Percentiles rank a stretch among this genome's conserved stretches.
These are phyloP conservation scores for Puccinia novopanici DNA, from an alignment of 1,284 basidiomycete species.

Conservation along the genomic window DNA sequence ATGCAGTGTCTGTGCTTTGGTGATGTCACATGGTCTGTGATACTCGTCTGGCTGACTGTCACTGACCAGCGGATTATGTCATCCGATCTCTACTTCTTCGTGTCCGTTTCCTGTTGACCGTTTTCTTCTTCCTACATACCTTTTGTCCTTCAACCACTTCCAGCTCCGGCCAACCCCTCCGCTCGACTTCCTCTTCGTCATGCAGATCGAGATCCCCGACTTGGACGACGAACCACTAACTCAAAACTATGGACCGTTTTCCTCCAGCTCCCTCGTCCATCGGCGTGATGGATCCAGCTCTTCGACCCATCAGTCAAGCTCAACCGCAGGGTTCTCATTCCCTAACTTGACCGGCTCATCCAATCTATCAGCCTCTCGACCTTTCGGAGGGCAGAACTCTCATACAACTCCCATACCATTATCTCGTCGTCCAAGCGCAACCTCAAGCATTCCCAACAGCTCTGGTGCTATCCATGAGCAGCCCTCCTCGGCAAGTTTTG, in stretches of 20 bases:
- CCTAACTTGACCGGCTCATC: slow-evolving; percentile 29
- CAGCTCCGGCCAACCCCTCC: no score
- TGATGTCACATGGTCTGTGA: no score
- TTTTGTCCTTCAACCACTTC: no score
- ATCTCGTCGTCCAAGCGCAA: slow-evolving; percentile 6
- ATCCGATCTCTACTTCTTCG: no score
- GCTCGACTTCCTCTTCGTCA: no score
- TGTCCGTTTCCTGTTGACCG: no score
- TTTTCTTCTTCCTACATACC: no score
- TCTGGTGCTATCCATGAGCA: background rate
- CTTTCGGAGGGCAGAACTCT: slow-evolving; percentile 41
- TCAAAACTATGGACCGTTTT: background rate
- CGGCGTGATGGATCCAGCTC: slow-evolving; percentile 25
- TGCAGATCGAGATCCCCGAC: slow-evolving; percentile 51
- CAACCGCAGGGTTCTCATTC: background rate
- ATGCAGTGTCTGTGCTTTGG: no score
- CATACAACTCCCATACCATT: background rate
- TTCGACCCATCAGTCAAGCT: slow-evolving; percentile 7
- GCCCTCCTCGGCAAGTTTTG: background rate
- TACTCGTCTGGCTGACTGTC: no score
- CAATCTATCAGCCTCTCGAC: slow-evolving; percentile 35
- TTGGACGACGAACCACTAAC: slow-evolving; percentile 38
- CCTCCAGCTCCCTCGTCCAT: slow-evolving; percentile 13
- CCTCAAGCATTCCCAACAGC: background rate
- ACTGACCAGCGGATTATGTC: no score